Evolutionary conservation across 2,329 filamentous ascomycete genomes (phyloP).

Genomic region (Ophiocordyceps sinensis): DNA sequence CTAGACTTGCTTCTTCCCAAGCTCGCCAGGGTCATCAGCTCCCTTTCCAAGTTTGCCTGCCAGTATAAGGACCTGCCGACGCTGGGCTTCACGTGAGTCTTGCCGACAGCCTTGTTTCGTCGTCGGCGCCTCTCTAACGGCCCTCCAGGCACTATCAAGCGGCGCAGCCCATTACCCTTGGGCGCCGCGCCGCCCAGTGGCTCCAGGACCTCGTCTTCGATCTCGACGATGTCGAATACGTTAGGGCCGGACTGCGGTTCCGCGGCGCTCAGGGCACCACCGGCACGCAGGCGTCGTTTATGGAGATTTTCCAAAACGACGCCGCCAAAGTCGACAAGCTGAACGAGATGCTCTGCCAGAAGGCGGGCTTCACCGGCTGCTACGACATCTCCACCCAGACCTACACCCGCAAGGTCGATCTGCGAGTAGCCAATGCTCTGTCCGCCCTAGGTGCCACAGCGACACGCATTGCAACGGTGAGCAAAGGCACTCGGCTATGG

Average conservation of each 20-base stretch:
- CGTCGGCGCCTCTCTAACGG: constrained; percentile 31
- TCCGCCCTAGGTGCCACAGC: constrained; percentile 66
- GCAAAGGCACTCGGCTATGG: background rate
- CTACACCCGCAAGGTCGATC: constrained; percentile 65
- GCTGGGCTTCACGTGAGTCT: constrained; percentile 40
- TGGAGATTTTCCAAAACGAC: constrained; percentile 30
- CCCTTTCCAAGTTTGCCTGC: constrained; percentile 57
- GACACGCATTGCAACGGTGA: background rate
- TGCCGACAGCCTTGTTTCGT: no score
- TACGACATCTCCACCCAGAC: constrained; percentile 52
- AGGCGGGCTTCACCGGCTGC: constrained; percentile 34
- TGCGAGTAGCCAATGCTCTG: constrained; percentile 68
- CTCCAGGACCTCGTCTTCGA: constrained; percentile 52
- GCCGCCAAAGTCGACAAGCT: constrained; percentile 34
- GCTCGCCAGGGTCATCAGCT: constrained; percentile 63
- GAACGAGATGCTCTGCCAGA: constrained; percentile 40
- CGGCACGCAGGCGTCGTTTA: constrained; percentile 65
- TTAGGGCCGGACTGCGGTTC: constrained; percentile 55
- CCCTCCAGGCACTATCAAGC: constrained; percentile 35
- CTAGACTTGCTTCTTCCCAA: constrained; percentile 66
- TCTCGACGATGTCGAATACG: constrained; percentile 56
- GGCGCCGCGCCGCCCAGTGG: constrained; percentile 42
- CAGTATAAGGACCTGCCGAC: constrained; percentile 57
- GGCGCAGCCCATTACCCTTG: constrained; percentile 6
- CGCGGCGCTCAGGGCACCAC: constrained; percentile 57